phyloP scores from a whole-genome alignment of 2,329 filamentous ascomycete genomes.

The Cucurbitaria berberidis region DNA sequence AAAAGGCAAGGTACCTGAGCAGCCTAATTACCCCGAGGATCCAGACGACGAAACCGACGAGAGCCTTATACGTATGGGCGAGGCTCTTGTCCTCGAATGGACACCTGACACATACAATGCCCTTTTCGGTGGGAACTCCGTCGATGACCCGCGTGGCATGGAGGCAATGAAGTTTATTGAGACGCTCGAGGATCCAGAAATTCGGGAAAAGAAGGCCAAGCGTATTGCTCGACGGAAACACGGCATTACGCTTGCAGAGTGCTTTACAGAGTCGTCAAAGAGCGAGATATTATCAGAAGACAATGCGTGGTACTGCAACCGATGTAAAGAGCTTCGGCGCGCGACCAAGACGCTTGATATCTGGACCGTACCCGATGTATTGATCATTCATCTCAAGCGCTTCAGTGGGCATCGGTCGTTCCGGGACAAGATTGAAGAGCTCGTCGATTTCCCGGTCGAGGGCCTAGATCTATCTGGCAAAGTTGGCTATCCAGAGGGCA shows the following conservation, averaged over 20 bases:
- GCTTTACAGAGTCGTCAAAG: conserved; percentile 91
- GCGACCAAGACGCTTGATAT: conserved; percentile 97
- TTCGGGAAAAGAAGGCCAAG: conserved; percentile 67
- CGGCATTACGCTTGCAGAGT: conserved; percentile 86
- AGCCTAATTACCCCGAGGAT: conserved; percentile 38
- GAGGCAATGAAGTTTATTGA: conserved; percentile 64
- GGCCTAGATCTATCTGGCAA: conserved; percentile 81
- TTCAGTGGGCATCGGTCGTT: conserved; percentile 85
- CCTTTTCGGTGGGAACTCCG: conserved; percentile 64
- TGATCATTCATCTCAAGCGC: conserved; percentile 93
- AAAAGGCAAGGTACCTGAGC: conserved; percentile 39
- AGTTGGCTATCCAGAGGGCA: conserved; percentile 80
- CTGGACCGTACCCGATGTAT: conserved; percentile 94
- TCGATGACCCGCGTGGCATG: conserved; percentile 62
- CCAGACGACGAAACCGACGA: conserved; percentile 56
- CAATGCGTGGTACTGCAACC: conserved; percentile 96
- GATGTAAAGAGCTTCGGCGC: conserved; percentile 90
- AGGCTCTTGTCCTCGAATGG: conserved; percentile 91
- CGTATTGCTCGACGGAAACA: conserved; percentile 71
- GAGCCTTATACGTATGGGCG: conserved; percentile 77
- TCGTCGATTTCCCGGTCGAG: conserved; percentile 90
- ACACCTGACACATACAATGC: conserved; percentile 70
- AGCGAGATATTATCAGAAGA: conserved; percentile 92
- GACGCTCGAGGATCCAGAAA: conserved; percentile 63
- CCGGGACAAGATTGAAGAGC: conserved; percentile 87